Evolutionary conservation across 2,329 filamentous ascomycete genomes (phyloP), one percentile per base, ranked within the genome.

Genomic region (Ambrosiella cleistominuta): DNA sequence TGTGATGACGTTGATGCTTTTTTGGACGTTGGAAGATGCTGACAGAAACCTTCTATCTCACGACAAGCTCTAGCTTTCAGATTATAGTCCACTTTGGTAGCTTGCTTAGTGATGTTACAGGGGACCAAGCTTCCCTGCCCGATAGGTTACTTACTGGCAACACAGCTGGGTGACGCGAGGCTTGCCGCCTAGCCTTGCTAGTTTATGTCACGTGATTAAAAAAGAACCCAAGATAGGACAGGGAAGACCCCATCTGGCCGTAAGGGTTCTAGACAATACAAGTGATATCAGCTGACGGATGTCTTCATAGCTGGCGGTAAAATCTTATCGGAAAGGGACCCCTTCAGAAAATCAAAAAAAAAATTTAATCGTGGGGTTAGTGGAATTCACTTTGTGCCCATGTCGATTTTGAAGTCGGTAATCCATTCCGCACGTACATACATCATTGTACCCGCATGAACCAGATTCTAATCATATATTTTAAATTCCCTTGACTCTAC

Each of bases 111-210:
- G 27, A 27, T 27, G 27, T 27, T 27, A 4, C 27, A 27, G 27
- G 27, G 27, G 27, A 27, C 54, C 54, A 17, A 47, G 39, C 54
- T 35, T n/a, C 39, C 45, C 38, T 17, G 15, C 38, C 47, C 19
- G 9, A 42, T 51, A 42, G 37, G 58, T 61, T 64, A 64, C 55
- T 63, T 57, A 61, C 61, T 60, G 61, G 3, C 15, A 36, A 11
- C 19, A 3, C 39, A 42, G 39, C 9, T 51, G 17, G 47, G 64
- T 68, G 66, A 69, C 68, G 68, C 67, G 67, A 68, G 67, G 64
- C 67, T 67, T 68, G 68, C 67, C 67, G 68, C 68, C 67, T 69
- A 64, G 64, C 63, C 59, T 60, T 60, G 59, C 51, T 40, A 7
- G 35, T 8, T 17, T n/a, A 35, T n/a, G 52, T 60, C 59, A 60